Conservation (phyloP, 495 filamentous ascomycete species). For the Trichoderma virens region DNA sequence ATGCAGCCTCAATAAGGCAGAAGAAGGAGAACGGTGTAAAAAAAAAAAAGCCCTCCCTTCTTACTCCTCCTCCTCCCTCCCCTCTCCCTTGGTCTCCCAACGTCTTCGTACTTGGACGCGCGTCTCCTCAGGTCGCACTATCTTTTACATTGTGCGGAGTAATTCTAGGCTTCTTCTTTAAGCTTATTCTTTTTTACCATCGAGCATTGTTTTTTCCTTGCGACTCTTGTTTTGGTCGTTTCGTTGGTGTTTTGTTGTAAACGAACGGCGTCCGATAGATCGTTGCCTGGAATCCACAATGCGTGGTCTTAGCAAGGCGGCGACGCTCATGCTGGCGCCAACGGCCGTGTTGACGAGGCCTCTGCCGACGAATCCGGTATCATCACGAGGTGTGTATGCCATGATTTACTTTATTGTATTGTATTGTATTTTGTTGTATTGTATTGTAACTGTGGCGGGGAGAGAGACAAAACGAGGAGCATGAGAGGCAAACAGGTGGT, state of each 20-base stretch:
- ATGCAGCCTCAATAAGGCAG: not conserved
- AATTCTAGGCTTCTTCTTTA: constrained; percentile 4
- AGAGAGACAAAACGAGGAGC: not conserved
- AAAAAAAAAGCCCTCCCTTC: too few species aligned
- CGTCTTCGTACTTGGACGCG: not conserved
- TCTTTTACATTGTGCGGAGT: not conserved
- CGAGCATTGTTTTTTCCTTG: constrained; percentile 10
- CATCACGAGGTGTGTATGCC: not conserved
- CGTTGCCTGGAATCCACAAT: constrained; percentile 18
- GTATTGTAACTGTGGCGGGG: not conserved
- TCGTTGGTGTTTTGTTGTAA: too few species aligned
- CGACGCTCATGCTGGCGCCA: constrained; percentile 24
- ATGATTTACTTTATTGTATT: not conserved
- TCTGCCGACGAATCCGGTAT: constrained; percentile 1
- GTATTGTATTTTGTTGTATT: too few species aligned
- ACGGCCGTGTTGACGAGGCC: constrained; percentile 19
- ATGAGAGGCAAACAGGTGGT: not conserved
- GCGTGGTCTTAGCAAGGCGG: constrained; percentile 24
- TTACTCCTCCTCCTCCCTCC: not conserved
- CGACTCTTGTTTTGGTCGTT: too few species aligned
- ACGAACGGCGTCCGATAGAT: not conserved
- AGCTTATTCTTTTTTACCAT: not conserved
- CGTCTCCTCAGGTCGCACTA: not conserved
- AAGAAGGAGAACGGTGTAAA: too few species aligned
- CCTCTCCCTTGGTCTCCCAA: not conserved